Base-by-base conservation (phyloP, 768 basidiomycete species). In the Dentipellis sp. region DNA sequence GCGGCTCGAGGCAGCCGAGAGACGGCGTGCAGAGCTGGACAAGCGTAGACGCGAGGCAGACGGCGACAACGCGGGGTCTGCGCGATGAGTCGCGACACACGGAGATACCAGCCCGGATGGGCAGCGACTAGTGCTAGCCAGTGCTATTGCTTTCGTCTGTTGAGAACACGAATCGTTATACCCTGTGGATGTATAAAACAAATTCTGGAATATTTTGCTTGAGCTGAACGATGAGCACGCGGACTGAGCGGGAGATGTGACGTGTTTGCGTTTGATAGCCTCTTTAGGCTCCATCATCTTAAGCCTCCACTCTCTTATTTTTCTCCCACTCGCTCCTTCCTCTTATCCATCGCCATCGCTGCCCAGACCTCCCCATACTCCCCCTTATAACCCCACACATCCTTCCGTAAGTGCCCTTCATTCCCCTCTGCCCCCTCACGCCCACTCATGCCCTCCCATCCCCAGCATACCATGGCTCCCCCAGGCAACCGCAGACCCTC, bases 1-100 rank as follows among this genome's bases (percentile, higher is more conserved):
- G 59, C 72, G 86, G 62, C 72, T 91, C 61, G 86, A 88, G 70
- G 83, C 83, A 12, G 85, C 83, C 17, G 88, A 90, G 69, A 78
- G 80, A 56, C 78, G 76, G 60, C 79, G 82, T 63, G 67, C 62
- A 51, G 74, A 77, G 64, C 64, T 78, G 48, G 71, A 72, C 60
- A 74, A 76, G 62, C 69, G 55, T 5, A 40, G 14, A 10, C 48
- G 22, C 37, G 21, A 45, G 23, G 55, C 17, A 10, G 21, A 50
- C 11, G 48, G 12, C 47, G 45, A 47, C 19, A n/a, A 34, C 54
- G 19, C 16, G 39, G n/a, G 17, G 19, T 5, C 51, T 52, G 34
- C 51, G 36, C 19, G 23, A 19, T 52, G 23, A 35, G 23, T 17
- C n/a, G 23, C 29, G 21, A 17, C 54, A 9, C 46, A 19, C 23